A percentile compares a stretch with the other conserved stretches of the same genome.
phyloP scores from a whole-genome alignment of 371 early-diverging fungal species.

The Mucor sp. region DNA sequence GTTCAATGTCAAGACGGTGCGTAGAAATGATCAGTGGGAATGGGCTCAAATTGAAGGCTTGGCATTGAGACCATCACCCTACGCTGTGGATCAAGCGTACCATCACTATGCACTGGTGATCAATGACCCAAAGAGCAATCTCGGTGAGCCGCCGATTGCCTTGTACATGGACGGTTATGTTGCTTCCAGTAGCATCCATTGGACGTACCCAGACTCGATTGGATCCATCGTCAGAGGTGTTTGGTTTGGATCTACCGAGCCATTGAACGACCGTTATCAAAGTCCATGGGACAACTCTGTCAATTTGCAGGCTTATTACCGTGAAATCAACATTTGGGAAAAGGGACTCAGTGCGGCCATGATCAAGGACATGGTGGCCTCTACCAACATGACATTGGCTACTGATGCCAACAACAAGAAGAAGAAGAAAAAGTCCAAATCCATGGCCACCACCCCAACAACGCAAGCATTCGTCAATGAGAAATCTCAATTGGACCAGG shows the following conservation, averaged over 20 bases:
- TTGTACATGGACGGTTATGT: constrained; percentile 50
- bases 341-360: constrained; percentile 14
- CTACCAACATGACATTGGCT: not conserved
- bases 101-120: constrained; percentile 45
- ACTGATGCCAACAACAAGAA: not conserved
- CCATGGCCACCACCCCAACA: not conserved
- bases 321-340: constrained; percentile 46
- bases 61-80: constrained; percentile 28
- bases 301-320: constrained; percentile 35
- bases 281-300: constrained; percentile 44
- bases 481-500: not conserved
- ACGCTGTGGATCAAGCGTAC: constrained; percentile 30
- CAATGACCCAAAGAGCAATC: constrained; percentile 3
- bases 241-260: constrained; percentile 53
- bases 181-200: constrained; percentile 26
- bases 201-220: constrained; percentile 24
- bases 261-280: constrained; percentile 42
- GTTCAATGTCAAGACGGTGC: constrained; percentile 26
- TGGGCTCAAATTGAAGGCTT: constrained; percentile 25
- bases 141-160: constrained; percentile 21
- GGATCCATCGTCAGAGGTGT: constrained; percentile 35
- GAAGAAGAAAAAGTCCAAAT: not conserved
- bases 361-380: not conserved
- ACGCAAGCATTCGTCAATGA: not conserved
- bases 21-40: constrained; percentile 29